Percentiles rank a stretch among this genome's conserved stretches.
These are phyloP conservation scores for Chaetomiaceae sp. DNA, from an alignment of 2,329 filamentous ascomycete species.

Conservation along the genomic window DNA sequence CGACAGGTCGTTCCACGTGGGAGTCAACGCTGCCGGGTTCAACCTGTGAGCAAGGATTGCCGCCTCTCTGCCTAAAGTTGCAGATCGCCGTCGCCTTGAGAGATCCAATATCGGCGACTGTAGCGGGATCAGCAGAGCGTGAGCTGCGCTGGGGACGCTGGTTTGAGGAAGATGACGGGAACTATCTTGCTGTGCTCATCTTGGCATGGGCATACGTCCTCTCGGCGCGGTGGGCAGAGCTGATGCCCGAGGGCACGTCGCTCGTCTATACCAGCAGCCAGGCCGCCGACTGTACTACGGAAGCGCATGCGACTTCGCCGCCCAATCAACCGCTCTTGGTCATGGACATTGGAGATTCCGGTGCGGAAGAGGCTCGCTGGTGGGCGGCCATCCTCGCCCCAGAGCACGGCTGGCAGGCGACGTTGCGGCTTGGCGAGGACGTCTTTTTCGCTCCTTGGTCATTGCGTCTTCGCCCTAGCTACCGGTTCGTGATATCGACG, in stretches of 20 bases:
- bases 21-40: not conserved
- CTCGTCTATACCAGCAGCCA: not conserved
- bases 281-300: not conserved
- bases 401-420: constrained; percentile 18
- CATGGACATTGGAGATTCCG: constrained; percentile 1
- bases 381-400: constrained; percentile 14
- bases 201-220: constrained; percentile 18
- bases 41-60: constrained; percentile 1
- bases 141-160: not conserved
- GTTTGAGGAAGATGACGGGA: constrained; percentile 6
- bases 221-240: constrained; percentile 13
- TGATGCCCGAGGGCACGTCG: constrained; percentile 1
- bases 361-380: constrained; percentile 10
- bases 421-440: not conserved
- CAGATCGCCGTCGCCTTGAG: not conserved
- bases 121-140: not conserved
- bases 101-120: not conserved
- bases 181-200: constrained; percentile 13
- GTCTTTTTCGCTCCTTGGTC: constrained; percentile 20
- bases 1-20: constrained; percentile 1
- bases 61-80: not conserved
- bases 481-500: constrained; percentile 1
- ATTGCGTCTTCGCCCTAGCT: constrained; percentile 3
- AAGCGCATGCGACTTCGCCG: not conserved
- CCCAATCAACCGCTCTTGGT: not conserved